Percentiles rank a stretch among this genome's conserved stretches.
phyloP scores from a whole-genome alignment of 2,329 filamentous ascomycete species.

The Pyrenochaeta sp. region DNA sequence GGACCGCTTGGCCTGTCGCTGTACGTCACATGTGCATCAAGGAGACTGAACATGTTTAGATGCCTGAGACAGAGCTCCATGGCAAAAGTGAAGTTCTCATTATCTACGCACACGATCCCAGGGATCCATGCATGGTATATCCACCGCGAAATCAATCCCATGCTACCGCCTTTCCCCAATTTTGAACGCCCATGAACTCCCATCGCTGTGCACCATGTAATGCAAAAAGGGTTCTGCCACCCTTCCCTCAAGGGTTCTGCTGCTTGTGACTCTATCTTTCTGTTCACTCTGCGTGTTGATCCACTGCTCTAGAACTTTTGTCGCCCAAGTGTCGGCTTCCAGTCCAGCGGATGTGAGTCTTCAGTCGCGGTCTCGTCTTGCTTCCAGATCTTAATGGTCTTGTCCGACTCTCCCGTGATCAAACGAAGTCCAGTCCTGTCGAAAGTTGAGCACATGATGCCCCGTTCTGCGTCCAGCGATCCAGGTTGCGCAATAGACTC shows the following conservation, averaged over 20 bases:
- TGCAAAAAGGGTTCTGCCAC: too few relatives aligned
- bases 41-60: background rate
- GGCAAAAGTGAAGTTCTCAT: too few relatives aligned
- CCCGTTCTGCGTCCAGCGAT: slow-evolving; percentile 90
- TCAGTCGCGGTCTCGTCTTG: slow-evolving; percentile 89
- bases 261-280: too few relatives aligned
- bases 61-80: too few relatives aligned
- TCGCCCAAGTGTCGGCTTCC: slow-evolving; percentile 82
- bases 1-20: slow-evolving; percentile 23
- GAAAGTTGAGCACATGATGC: slow-evolving; percentile 93
- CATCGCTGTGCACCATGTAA: slow-evolving; percentile 4
- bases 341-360: slow-evolving; percentile 89
- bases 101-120: background rate
- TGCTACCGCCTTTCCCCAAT: slow-evolving; percentile 1
- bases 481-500: slow-evolving; percentile 95
- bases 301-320: slow-evolving; percentile 64
- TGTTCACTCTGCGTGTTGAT: too few relatives aligned
- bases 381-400: slow-evolving; percentile 94
- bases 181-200: slow-evolving; percentile 14
- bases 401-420: slow-evolving; percentile 95
- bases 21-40: slow-evolving; percentile 2
- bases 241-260: too few relatives aligned
- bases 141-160: slow-evolving; percentile 1
- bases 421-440: slow-evolving; percentile 87
- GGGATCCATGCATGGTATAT: slow-evolving; percentile 4